Conservation (phyloP, 345 rosid species). For the Turnera subulata region DNA sequence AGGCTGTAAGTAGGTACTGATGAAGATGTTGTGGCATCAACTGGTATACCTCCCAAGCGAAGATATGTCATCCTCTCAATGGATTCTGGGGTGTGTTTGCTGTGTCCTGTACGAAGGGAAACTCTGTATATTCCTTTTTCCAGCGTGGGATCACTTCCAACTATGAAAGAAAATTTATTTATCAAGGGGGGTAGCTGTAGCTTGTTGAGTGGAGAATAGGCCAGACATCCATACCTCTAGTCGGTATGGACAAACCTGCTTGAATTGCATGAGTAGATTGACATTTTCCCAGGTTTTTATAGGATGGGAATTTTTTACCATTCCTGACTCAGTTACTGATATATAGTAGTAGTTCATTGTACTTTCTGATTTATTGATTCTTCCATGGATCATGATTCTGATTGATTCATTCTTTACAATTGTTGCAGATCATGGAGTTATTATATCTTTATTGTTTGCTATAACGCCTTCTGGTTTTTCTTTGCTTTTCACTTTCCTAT, state of each 20-base stretch:
- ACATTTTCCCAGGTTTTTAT: constrained; percentile 23
- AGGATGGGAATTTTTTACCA: constrained; percentile 28
- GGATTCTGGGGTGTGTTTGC: constrained; percentile 4
- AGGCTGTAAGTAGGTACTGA: constrained; percentile 12
- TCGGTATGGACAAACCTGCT: constrained; percentile 9
- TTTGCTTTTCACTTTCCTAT: too few relatives aligned
- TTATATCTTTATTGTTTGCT: not conserved
- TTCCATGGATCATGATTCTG: constrained; percentile 10
- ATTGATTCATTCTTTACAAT: constrained; percentile 8
- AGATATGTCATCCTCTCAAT: constrained; percentile 5
- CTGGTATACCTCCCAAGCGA: constrained; percentile 11
- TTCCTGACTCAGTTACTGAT: constrained; percentile 14
- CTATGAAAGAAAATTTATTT: constrained; percentile 16
- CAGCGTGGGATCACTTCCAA: too few relatives aligned
- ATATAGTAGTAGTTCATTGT: constrained; percentile 12
- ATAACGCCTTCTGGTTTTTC: too few relatives aligned
- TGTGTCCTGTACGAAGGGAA: constrained; percentile 17
- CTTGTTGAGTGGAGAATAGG: too few relatives aligned
- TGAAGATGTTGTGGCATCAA: constrained; percentile 13
- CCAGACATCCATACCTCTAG: constrained; percentile 14
- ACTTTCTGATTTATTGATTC: constrained; percentile 9
- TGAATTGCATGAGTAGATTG: constrained; percentile 21
- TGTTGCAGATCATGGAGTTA: not conserved
- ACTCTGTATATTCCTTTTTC: constrained; percentile 15
- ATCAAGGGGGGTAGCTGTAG: constrained; percentile 17